Base-by-base conservation (phyloP, 805 yeast genomes). In the Candida pini region DNA sequence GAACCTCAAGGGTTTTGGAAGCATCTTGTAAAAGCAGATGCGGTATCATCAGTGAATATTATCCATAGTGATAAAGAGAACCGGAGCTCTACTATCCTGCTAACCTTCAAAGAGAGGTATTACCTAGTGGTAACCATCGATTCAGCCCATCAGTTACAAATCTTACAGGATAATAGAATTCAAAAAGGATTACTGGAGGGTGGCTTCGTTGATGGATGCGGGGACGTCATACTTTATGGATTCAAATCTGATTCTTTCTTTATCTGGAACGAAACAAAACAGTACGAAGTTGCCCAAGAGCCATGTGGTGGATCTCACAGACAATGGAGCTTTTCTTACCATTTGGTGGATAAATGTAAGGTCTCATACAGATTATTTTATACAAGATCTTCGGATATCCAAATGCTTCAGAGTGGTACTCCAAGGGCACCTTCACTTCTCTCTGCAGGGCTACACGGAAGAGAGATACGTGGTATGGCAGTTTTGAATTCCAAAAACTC, bases 231-330 rank as follows among this genome's bases (percentile, higher is more conserved):
- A 2, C 57, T 84, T 3, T 85, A 76, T 55, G 97, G 97, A 1
- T 90, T 92, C 67, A 76, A 78, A 46, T 85, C 92, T 2, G 80
- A 81, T 32, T 62, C 70, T 32, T 88, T 90, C 51, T 82, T 81
- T 48, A 57, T 86, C 16, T 87, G 87, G 79, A 86, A 89, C 54
- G 95, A 86, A 49, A 75, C 88, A 2, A 64, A 69, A 28, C 88
- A 84, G 45, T 66, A 69, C 34, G 96, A 88, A 53, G 54, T 86
- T 2, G 64, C 73, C 31, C 72, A 78, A 38, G 86, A 78, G 41
- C 58, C 69, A 10, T 92, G 97, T 57, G 97, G 97, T 18, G 97
- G 97, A 3, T 75, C 92, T 3, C 96, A 89, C 54, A 69, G 97
- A 40, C 73, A 76, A 39, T 92, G 97, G 96, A 68, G 70, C 22